phyloP scores from a whole-genome alignment of 176 grass and related monocot species.

The Bolboschoenus planiculmis region DNA sequence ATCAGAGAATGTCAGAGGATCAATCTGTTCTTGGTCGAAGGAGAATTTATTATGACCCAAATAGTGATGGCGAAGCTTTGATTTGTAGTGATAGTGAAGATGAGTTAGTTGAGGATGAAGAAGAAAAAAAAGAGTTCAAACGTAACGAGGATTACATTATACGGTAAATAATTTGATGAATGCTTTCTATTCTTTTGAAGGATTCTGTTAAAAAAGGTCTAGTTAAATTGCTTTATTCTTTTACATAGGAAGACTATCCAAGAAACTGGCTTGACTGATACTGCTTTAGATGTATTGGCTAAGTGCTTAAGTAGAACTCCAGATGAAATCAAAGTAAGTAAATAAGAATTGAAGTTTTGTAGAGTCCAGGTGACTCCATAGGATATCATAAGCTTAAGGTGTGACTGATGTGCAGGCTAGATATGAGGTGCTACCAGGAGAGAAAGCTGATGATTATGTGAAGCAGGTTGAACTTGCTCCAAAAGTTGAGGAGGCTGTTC shows the following conservation, averaged over 20 bases:
- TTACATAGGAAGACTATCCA: constrained; percentile 64
- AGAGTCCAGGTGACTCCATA: neutral
- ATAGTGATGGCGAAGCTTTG: constrained; percentile 71
- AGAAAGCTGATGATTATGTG: constrained; percentile 46
- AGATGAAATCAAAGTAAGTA: constrained; percentile 80
- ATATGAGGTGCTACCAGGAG: constrained; percentile 49
- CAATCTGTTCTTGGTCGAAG: constrained; percentile 86
- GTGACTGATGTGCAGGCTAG: constrained; percentile 63
- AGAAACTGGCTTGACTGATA: constrained; percentile 66
- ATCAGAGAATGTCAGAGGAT: constrained; percentile 83
- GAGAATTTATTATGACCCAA: constrained; percentile 84
- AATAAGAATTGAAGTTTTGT: constrained; percentile 14
- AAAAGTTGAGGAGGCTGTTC: constrained; percentile 57
- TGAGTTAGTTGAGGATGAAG: constrained; percentile 69
- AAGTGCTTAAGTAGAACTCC: constrained; percentile 46
- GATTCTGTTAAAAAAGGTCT: neutral
- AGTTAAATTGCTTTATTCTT: neutral
- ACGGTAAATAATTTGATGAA: constrained; percentile 30
- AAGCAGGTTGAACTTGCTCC: constrained; percentile 37
- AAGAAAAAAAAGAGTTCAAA: constrained; percentile 70
- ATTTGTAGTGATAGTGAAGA: constrained; percentile 89
- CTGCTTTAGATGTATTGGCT: constrained; percentile 55
- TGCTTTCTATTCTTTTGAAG: neutral
- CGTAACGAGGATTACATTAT: constrained; percentile 69
- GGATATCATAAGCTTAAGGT: constrained; percentile 8